phyloP scores from a whole-genome alignment of 345 rosid genomes.

The Barbarea vulgaris region DNA sequence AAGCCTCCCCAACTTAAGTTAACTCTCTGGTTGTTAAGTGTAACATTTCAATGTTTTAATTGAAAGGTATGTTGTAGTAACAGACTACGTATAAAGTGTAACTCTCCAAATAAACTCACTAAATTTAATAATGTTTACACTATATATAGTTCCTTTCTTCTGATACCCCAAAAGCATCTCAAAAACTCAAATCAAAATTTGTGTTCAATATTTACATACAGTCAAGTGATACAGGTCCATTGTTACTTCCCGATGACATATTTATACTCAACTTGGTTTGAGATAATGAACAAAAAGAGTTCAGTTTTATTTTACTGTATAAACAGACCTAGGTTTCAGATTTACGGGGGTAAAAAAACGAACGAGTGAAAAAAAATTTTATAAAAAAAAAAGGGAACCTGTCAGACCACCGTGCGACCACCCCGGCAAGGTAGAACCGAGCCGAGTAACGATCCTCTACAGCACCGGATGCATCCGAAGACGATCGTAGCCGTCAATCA shows the following conservation, averaged over 20 bases:
- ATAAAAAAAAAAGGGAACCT: background rate
- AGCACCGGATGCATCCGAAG: background rate
- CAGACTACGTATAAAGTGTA: background rate
- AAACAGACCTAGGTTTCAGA: too few species aligned
- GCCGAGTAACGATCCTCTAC: conserved; percentile 14
- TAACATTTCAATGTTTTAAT: background rate
- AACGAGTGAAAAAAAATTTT: too few species aligned
- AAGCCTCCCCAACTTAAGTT: background rate
- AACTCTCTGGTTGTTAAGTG: background rate
- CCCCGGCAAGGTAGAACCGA: background rate
- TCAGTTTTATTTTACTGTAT: too few species aligned
- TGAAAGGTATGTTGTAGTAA: background rate
- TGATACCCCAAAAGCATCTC: background rate
- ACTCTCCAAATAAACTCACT: background rate
- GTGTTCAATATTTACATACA: too few species aligned
- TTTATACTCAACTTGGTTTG: too few species aligned
- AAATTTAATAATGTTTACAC: background rate
- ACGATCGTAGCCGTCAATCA: background rate
- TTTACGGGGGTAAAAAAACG: too few species aligned
- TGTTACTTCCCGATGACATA: too few species aligned
- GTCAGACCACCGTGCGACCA: conserved; percentile 12
- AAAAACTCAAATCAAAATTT: too few species aligned
- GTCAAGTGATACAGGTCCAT: too few species aligned
- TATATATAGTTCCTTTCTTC: background rate
- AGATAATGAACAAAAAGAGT: too few species aligned